Percentiles rank a stretch among this genome's conserved stretches.
Conservation (phyloP, 345 rosid genomes). For the Boechera stricta region DNA sequence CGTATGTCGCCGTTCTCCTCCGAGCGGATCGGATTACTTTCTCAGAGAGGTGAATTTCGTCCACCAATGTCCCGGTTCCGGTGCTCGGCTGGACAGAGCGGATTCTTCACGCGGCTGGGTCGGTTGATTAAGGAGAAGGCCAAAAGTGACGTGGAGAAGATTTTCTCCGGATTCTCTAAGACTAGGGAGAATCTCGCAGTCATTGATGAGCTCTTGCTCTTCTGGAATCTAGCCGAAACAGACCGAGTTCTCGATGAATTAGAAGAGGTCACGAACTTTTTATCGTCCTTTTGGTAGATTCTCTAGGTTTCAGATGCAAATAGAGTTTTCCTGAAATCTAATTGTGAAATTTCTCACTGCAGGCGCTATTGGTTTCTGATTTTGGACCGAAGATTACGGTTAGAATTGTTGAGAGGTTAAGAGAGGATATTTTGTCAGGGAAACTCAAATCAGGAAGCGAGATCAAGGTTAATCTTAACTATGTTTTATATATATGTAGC, state of each 20-base stretch:
- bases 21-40: constrained; percentile 6
- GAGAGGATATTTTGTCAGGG: constrained; percentile 81
- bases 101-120: constrained; percentile 88
- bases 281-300: not conserved
- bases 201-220: constrained; percentile 87
- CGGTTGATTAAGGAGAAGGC: constrained; percentile 93
- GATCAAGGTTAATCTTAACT: constrained; percentile 63
- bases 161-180: constrained; percentile 90
- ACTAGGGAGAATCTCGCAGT: constrained; percentile 93
- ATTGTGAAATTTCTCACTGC: constrained; percentile 16
- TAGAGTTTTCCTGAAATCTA: not conserved
- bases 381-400: constrained; percentile 90
- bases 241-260: constrained; percentile 93
- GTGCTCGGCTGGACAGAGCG: constrained; percentile 77
- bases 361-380: constrained; percentile 90
- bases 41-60: constrained; percentile 27
- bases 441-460: constrained; percentile 91
- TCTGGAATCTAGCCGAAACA: constrained; percentile 93
- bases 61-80: constrained; percentile 47
- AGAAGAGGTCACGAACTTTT: constrained; percentile 66
- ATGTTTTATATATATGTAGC: not conserved
- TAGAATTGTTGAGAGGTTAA: constrained; percentile 84
- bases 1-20: constrained; percentile 44
- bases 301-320: not conserved
- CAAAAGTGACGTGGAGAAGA: constrained; percentile 88